Evolutionary conservation across 208 protist species (phyloP).

Genomic region (Trypanosomatidae sp.): DNA sequence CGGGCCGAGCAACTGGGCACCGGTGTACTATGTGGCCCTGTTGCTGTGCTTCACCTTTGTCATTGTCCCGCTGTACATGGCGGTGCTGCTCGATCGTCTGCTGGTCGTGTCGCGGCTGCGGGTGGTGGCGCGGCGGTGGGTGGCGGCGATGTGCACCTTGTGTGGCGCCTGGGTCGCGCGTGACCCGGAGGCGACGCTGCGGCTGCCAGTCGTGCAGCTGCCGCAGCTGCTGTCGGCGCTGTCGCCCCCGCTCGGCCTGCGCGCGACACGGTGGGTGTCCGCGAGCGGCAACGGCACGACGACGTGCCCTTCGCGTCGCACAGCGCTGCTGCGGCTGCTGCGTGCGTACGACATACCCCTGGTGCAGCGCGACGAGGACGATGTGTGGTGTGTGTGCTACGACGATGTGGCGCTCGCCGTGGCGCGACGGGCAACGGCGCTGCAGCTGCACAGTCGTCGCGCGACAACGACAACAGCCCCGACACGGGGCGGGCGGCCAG

Average conservation of each 20-base stretch:
- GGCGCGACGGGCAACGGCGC: constrained; percentile 68
- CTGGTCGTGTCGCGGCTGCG: constrained; percentile 61
- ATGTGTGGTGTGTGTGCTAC: constrained; percentile 67
- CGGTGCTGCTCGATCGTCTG: constrained; percentile 75
- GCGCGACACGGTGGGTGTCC: too few species aligned
- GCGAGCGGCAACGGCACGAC: too few species aligned
- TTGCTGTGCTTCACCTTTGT: constrained; percentile 70
- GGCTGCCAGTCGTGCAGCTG: constrained; percentile 36
- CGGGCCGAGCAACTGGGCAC: constrained; percentile 60
- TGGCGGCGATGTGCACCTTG: constrained; percentile 72
- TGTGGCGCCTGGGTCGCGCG: constrained; percentile 43
- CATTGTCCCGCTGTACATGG: constrained; percentile 69
- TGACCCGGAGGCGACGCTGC: constrained; percentile 68
- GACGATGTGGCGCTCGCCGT: constrained; percentile 77
- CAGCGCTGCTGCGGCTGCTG: constrained; percentile 54
- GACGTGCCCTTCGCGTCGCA: too few species aligned
- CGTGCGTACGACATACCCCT: constrained; percentile 85
- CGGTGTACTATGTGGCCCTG: constrained; percentile 76
- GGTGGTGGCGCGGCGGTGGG: too few species aligned
- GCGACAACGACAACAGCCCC: too few species aligned
- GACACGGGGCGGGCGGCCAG: too few species aligned
- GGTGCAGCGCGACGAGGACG: too few species aligned
- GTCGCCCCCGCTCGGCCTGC: constrained; percentile 69
- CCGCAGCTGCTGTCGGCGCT: constrained; percentile 69
- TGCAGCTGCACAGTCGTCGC: too few species aligned